Evolutionary conservation across 1,139 yeast species (phyloP), one percentile per base, ranked within the genome.

Genomic region (Hansenula anomala): DNA sequence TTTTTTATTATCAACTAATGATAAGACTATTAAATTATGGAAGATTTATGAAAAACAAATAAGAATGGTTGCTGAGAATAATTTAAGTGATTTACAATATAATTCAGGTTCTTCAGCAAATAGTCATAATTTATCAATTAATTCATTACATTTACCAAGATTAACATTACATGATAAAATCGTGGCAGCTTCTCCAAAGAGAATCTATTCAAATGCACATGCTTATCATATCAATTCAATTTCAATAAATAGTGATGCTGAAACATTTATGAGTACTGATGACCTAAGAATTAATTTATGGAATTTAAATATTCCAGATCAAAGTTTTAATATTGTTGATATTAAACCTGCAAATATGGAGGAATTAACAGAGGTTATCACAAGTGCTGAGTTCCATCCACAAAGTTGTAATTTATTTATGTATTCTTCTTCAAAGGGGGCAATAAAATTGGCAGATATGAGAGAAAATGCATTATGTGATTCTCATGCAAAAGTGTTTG

Each of bases 321-420:
- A 92, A 66, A 80, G 94, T 53, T 94, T 94, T 66, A 94, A 86
- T 62, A 90, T 94, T 53, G 98, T 94, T 45, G 98, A 94, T 64
- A 94, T 94, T 56, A 90, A 94, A 63, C 99, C 99, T 7, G 87
- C 92, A 16, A 89, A 90, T 63, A 94, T 94, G 98, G 99, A 94
- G 67, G 99, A 94, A 64, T 75, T 94, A 56, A 92, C 98, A 13
- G 98, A 94, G 63, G 98, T 94, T 39, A 92, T 94, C 51, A 94
- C 99, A n/a, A 79, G 94, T 55, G 95, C 97, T 4, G 96, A 90
- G 61, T 92, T 94, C 67, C 98, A 94, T 62, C 98, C 99, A 14
- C 68, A 69, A 39, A 83, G 84, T 60, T 94, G 99, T 69, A 92
- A 92, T 62, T 70, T 86, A 56, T 92, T 94, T 63, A 89, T 92